Evolutionary conservation across 805 yeast genomes (phyloP).

Genomic region (Suhomyces xylopsoci): DNA sequence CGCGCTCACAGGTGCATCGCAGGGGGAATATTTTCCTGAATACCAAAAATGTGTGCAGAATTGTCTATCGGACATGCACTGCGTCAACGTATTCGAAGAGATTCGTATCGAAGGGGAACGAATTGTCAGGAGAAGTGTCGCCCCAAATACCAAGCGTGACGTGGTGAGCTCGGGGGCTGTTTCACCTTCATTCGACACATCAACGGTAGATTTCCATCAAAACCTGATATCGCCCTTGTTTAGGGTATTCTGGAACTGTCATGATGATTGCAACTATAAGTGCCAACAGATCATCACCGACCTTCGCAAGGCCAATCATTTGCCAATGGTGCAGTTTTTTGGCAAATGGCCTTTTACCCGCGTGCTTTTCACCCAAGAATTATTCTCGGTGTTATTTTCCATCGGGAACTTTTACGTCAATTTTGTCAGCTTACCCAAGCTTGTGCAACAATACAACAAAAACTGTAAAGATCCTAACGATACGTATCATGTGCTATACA

Average conservation of each 20-base stretch:
- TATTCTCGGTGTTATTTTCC: slow-evolving; percentile 34
- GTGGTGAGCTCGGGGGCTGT: not conserved
- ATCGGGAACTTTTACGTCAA: slow-evolving; percentile 35
- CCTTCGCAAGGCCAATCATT: slow-evolving; percentile 14
- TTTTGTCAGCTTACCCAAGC: slow-evolving; percentile 25
- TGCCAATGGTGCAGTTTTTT: slow-evolving; percentile 36
- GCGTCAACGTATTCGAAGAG: not conserved
- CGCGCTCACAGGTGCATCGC: not conserved
- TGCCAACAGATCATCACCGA: slow-evolving; percentile 36
- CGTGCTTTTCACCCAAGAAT: slow-evolving; percentile 35
- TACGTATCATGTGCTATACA: slow-evolving; percentile 21
- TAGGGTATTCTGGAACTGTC: slow-evolving; percentile 30
- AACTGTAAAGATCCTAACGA: slow-evolving; percentile 10
- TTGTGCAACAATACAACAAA: slow-evolving; percentile 24
- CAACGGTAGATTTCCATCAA: slow-evolving; percentile 1
- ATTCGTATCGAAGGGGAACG: not conserved
- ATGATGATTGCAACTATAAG: slow-evolving; percentile 36
- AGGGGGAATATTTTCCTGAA: not conserved
- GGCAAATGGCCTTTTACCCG: slow-evolving; percentile 46
- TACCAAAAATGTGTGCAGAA: not conserved
- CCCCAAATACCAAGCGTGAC: not conserved
- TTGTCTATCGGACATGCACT: not conserved
- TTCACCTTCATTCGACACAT: not conserved
- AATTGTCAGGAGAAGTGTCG: not conserved
- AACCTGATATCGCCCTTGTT: slow-evolving; percentile 5